Percentiles rank a stretch among this genome's conserved stretches.
These are phyloP conservation scores for Globisporangium orthogonon DNA, from an alignment of 352 stramenopile species.

Conservation along the genomic window DNA sequence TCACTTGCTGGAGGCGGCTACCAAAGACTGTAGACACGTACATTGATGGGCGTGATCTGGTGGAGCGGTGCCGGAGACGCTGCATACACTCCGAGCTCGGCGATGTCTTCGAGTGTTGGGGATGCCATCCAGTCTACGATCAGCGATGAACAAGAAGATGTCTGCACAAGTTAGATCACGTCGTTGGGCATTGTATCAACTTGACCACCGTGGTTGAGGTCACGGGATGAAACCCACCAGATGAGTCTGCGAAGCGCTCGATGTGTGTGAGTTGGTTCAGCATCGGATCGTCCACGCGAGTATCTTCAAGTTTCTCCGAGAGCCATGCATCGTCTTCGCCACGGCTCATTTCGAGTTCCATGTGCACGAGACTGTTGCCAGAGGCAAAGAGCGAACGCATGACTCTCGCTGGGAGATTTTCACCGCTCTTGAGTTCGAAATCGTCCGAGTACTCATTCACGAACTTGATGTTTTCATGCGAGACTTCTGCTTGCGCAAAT, in stretches of 20 bases:
- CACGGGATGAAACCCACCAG: conserved; percentile 19
- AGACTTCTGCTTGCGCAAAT: not conserved
- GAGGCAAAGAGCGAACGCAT: conserved; percentile 8
- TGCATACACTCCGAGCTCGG: conserved; percentile 21
- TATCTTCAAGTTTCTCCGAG: conserved; percentile 9
- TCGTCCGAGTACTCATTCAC: conserved; percentile 13
- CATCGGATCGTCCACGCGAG: conserved; percentile 38
- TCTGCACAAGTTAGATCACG: not conserved
- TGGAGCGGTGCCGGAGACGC: conserved; percentile 15
- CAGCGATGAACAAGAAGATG: not conserved
- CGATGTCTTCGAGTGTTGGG: conserved; percentile 14
- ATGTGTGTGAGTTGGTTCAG: conserved; percentile 47
- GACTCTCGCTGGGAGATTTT: conserved; percentile 1
- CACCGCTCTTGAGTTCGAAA: conserved; percentile 6
- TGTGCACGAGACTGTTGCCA: not conserved
- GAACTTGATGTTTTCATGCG: not conserved
- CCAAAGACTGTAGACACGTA: not conserved
- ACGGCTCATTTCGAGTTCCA: not conserved
- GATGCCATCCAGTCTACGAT: conserved; percentile 7
- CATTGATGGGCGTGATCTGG: not conserved
- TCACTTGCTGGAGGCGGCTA: not conserved
- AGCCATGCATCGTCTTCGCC: not conserved
- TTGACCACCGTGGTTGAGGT: not conserved
- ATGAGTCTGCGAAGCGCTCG: conserved; percentile 48
- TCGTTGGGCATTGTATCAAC: not conserved